Evolutionary conservation across 106 monocot genomes (phyloP), one percentile per base, ranked within the genome.

Genomic region (Iris macrosiphon): DNA sequence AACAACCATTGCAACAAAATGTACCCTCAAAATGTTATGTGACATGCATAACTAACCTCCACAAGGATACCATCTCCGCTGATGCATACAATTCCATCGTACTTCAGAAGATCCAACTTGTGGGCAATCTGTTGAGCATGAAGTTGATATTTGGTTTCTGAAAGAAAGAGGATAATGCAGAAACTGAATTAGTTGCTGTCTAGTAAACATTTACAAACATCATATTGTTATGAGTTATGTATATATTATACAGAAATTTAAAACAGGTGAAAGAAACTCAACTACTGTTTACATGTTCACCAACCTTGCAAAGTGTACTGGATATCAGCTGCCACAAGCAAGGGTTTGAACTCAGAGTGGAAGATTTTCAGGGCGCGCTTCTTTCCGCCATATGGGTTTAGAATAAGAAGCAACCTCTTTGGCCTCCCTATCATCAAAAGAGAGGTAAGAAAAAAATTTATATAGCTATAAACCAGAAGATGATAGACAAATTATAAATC

Each of bases 361-460:
- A 94, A 94, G 3, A 85, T 89, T 20, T 47, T 65, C n/a, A 39
- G 31, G 37, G 72, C 94, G 55, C 52, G 23, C 70, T 58, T 73
- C 62, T 84, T 94, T 29, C 94, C 89, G 45, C 85, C 85, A 77
- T 65, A 94, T 48, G 88, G 94, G 52, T 94, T 89, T 40, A 94
- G 22, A 41, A 94, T 51, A 40, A 94, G 67, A 49, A 82, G 74
- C 51, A 94, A 56, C 30, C 62, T 69, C 73, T 72, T 94, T 14
- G 89, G 89, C 4, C 94, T 68, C 0, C 82, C 85, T 89, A 58
- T 42, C 34, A 39, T 26, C n/a, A 35, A 10, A 35, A 35, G 10
- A 35, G 10, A 35, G n/a, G n/a, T n/a, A n/a, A n/a, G n/a, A n/a
- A n/a, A n/a, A n/a, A n/a, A n/a, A n/a, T n/a, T n/a, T n/a, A n/a